A percentile compares a stretch with the other conserved stretches of the same genome.
phyloP scores from a whole-genome alignment of 257 asterid species.

The Plantago elongata region DNA sequence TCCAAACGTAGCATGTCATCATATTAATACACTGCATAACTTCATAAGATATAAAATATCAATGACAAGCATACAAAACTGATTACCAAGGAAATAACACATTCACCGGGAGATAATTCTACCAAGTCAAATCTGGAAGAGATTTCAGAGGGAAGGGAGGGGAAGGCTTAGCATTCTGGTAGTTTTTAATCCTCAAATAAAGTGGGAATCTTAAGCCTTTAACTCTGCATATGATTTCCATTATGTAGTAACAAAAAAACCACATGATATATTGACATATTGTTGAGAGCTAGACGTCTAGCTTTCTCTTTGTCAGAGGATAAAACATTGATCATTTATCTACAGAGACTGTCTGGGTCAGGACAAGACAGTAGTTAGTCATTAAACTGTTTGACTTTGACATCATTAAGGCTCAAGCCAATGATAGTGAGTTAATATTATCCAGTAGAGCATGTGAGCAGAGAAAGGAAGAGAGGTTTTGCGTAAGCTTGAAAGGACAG shows the following conservation, averaged over 20 bases:
- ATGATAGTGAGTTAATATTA: conserved; percentile 14
- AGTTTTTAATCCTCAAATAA: conserved; percentile 1
- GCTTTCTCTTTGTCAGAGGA: conserved; percentile 15
- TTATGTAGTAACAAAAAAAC: conserved; percentile 18
- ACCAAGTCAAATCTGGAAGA: background rate
- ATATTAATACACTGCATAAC: conserved; percentile 14
- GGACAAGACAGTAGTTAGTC: conserved; percentile 21
- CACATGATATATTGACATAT: background rate
- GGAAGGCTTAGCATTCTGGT: background rate
- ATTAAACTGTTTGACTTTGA: conserved; percentile 7
- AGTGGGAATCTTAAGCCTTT: conserved; percentile 1
- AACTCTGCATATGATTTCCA: conserved; percentile 4
- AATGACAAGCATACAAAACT: too few species aligned
- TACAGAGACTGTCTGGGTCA: conserved; percentile 8
- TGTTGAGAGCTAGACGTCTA: background rate
- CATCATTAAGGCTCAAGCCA: conserved; percentile 10
- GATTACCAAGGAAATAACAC: too few species aligned
- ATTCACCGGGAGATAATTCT: conserved; percentile 14
- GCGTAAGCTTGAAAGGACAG: conserved; percentile 2
- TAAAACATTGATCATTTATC: background rate
- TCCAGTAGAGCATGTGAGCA: conserved; percentile 13
- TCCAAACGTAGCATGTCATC: conserved; percentile 20
- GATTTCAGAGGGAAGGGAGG: background rate
- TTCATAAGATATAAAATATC: conserved; percentile 6
- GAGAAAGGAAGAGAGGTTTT: conserved; percentile 13